Base-by-base conservation (phyloP, 345 rosid species). In the rapeseed (Brassica napus) region DNA sequence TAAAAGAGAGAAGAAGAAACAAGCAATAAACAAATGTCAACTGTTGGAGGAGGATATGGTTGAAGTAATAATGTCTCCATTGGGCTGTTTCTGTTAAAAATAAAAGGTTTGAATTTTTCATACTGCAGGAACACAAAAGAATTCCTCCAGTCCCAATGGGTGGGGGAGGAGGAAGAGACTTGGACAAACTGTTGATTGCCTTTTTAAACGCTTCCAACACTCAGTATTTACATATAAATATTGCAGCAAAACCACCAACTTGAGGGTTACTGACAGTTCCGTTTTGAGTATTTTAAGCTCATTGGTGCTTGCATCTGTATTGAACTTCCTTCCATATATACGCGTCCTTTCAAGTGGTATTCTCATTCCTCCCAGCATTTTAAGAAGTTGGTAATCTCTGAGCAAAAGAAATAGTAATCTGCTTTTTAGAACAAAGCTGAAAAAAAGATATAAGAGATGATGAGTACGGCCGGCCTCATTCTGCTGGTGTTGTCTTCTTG, bases 101-200 rank as follows among this genome's bases (percentile, higher is more conserved):
- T 42, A 31, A 35, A 7, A 75, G 5, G 30, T 68, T 68, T 58
- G 74, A 76, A 16, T 28, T 59, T 76, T 44, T 68, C 69, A 68
- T 30, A 76, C 59, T 75, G 44, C 44, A 24, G 16, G 18, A 75
- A 58, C 37, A 68, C 26, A 61, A 73, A 47, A 77, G 3, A 76
- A 57, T 65, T 75, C 5, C n/a, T 64, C 62, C 63, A 67, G 62
- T 39, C 49, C 72, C 12, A 74, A 15, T 57, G 58, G 52, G 35
- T 47, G 35, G 52, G 12, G 49, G 49, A 14, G 49, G 49, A 52
- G 21, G 57, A 74, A 23, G 72, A 75, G 67, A 75, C 16, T 76
- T 69, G 62, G 63, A 44, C 16, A 60, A 69, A 31, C 49, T 49
- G 60, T 37, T 59, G 2, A 39, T 39, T 39, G 44, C 4, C 49